Evolutionary conservation across 371 early-diverging fungal species (phyloP), one percentile per base, ranked within the genome.

Genomic region (Actinomortierella wolfii): DNA sequence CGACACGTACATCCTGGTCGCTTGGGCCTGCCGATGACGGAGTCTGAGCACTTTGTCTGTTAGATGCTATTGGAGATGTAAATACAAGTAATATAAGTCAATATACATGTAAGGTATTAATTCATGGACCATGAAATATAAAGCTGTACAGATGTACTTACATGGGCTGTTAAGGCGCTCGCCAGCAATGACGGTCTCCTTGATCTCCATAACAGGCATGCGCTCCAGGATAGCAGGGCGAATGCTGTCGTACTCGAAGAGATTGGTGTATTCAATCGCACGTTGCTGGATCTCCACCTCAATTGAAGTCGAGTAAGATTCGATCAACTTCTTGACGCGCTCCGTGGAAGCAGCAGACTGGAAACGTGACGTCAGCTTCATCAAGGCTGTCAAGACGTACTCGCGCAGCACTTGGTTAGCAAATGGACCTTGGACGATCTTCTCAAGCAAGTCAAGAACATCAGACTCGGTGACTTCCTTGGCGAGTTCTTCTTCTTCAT

Each of bases 211-310:
- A 18, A 92, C 89, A 11, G 98, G 98, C 93, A 98, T 95, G 48
- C 92, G 88, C 61, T 98, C 98, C 51, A 97, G 76, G 3, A 98
- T 85, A 29, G 94, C 96, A 17, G 89, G 82, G 23, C 96, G 88
- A 53, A 92, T 89, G 15, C 71, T 69, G 25, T 89, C 89, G 46
- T 88, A 84, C 23, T 89, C 88, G 55, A 94, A 89, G 11, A 98
- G 80, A 46, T 89, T 86, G 40, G 83, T 83, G 71, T 87, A 97
- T 78, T 98, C 98, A 9, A 93, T 90, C 1, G 95, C 92, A 55
- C 99, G 91, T 69, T 94, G 92, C 75, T 98, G 98, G 48, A 95
- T 87, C 78, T 97, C 99, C 0, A 93, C 86, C 63, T 94, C 93
- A 65, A 89, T 84, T 56, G 91, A 88, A 8, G 82, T 81, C n/a